Evolutionary conservation across 2,329 filamentous ascomycete genomes (phyloP).

Genomic region (Mycosphaerella sp.): DNA sequence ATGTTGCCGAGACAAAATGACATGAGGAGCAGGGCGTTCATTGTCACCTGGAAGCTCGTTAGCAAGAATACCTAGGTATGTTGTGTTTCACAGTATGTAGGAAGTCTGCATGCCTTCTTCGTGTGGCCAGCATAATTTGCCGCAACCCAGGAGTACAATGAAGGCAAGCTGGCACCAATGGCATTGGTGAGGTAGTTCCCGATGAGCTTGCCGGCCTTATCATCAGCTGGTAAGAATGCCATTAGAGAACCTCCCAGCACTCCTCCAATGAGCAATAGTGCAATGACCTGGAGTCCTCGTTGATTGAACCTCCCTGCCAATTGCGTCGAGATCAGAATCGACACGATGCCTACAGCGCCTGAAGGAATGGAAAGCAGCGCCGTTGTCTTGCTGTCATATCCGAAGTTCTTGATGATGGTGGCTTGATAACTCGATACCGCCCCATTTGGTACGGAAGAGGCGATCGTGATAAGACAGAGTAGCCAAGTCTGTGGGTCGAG

Average conservation of each 20-base stretch:
- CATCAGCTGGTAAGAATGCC: conserved; percentile 32
- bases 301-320: conserved; percentile 29
- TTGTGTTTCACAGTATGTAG: no score
- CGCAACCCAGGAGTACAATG: conserved; percentile 35
- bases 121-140: conserved; percentile 63
- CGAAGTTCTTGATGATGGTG: conserved; percentile 32
- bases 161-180: conserved; percentile 35
- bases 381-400: conserved; percentile 28
- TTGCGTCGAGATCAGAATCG: conserved; percentile 27
- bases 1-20: conserved; percentile 38
- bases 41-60: conserved; percentile 14
- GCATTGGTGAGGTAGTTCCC: conserved; percentile 39
- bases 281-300: conserved; percentile 27
- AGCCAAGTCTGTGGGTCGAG: conserved; percentile 42
- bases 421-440: conserved; percentile 37
- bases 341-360: conserved; percentile 47
- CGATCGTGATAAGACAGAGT: conserved; percentile 36
- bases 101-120: conserved; percentile 41
- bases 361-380: conserved; percentile 49
- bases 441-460: conserved; percentile 37
- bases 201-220: conserved; percentile 41
- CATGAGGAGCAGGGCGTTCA: conserved; percentile 54
- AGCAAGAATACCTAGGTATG: no score
- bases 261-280: conserved; percentile 26
- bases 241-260: conserved; percentile 31